Evolutionary conservation across 805 yeast genomes (phyloP), one percentile per base, ranked within the genome.

Genomic region (Candida succiphila): DNA sequence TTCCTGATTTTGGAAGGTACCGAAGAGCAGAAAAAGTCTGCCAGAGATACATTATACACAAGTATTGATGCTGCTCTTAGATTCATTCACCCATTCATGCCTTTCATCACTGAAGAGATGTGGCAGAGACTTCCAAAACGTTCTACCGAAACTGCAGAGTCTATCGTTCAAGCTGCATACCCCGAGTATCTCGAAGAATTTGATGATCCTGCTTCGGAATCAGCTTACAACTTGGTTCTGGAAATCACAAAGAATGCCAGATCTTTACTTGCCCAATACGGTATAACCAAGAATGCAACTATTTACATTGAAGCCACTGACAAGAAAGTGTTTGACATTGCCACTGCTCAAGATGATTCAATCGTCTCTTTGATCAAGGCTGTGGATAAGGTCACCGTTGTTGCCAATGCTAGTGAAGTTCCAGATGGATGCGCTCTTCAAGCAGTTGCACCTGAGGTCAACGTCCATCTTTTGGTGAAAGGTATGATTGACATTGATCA

Each of bases 121-220:
- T 92, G 96, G 96, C 98, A 92, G 67, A 84, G 97, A 63, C 67
- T 92, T 52, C 97, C 97, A 49, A 80, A 82, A 52, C 78, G 96
- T 55, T 70, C 74, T 7, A 63, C 76, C 34, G 96, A 84, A 49
- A 60, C 61, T 17, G 66, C 86, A 19, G 64, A 59, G 33, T 71
- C 96, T 16, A 86, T 92, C 56, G 78, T 77, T 33, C 74, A 75
- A 53, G 94, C 96, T 27, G 47, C 67, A 32, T 92, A 77, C 66
- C 98, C 98, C 37, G 71, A 60, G 35, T 79, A 65, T 58, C 63
- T 65, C 34, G 48, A 63, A 35, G 73, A 72, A 35, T 83, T 74
- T 41, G 76, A 74, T 54, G 76, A 88, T 48, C 65, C 50, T 19
- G 66, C 69, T 44, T 74, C 95, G 8, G 78, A 70, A 37, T 63